These are phyloP conservation scores for Xenosphaeropsis pyriputrescens DNA, from an alignment of 2,329 filamentous ascomycete genomes.

Conservation along the genomic window DNA sequence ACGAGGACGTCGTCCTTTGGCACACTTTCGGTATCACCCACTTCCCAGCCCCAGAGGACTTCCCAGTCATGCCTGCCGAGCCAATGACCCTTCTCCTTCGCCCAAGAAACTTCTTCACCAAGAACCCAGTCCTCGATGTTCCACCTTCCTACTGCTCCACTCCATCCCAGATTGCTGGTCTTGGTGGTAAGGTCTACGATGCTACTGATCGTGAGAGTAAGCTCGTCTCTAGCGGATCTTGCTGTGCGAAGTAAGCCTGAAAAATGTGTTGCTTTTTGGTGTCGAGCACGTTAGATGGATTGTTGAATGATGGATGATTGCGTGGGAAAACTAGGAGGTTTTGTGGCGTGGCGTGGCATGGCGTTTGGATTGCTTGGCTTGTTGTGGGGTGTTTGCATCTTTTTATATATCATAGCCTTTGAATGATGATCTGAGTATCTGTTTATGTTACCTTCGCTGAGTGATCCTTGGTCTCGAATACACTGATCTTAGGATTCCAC, in stretches of 20 bases:
- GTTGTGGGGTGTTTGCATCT: too few species aligned
- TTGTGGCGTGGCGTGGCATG: too few species aligned
- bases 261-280: too few species aligned
- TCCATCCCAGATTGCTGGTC: slow-evolving; percentile 46
- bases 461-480: too few species aligned
- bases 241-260: slow-evolving; percentile 12
- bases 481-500: too few species aligned
- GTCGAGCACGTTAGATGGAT: too few species aligned
- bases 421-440: too few species aligned
- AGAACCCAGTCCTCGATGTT: slow-evolving; percentile 43
- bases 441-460: too few species aligned
- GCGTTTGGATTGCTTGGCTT: too few species aligned
- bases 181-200: slow-evolving; percentile 21
- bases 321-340: too few species aligned
- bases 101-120: slow-evolving; percentile 42
- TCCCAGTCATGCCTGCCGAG: slow-evolving; percentile 81
- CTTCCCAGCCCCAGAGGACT: slow-evolving; percentile 81
- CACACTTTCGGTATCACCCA: slow-evolving; percentile 88
- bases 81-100: slow-evolving; percentile 55
- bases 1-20: slow-evolving; percentile 83
- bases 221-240: slow-evolving; percentile 8
- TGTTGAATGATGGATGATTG: too few species aligned
- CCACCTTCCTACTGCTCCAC: slow-evolving; percentile 53
- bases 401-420: too few species aligned
- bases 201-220: slow-evolving; percentile 31